A percentile compares a stretch with the other conserved stretches of the same genome.
Evolutionary conservation across 179 eudicot species (phyloP).

Genomic region (Amaranthus tricolor): DNA sequence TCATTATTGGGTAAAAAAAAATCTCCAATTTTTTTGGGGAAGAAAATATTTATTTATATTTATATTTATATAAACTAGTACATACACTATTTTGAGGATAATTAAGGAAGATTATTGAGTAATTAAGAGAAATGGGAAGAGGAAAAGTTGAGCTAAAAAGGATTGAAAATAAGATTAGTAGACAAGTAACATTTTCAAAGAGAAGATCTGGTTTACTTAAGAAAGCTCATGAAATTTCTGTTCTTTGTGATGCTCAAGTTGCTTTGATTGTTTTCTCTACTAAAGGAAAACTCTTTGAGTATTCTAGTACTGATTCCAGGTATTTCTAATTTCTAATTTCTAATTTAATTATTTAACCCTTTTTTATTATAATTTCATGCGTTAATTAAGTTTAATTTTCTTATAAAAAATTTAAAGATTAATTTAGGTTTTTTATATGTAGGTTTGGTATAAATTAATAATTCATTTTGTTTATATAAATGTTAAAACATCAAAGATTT

Average conservation of each 20-base stretch:
- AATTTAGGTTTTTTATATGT: too few relatives aligned
- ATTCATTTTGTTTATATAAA: too few relatives aligned
- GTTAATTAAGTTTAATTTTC: too few relatives aligned
- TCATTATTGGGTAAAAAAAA: neutral
- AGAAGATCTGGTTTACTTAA: conserved; percentile 61
- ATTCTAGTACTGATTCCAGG: conserved; percentile 57
- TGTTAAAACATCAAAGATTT: too few relatives aligned
- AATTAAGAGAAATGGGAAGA: conserved; percentile 45
- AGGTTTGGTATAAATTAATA: too few relatives aligned
- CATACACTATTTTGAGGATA: neutral
- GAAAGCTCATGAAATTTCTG: conserved; percentile 83
- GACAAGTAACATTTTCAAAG: conserved; percentile 82
- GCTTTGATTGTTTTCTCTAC: conserved; percentile 74
- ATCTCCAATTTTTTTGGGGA: neutral
- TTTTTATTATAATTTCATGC: neutral
- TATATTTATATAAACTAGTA: too few relatives aligned
- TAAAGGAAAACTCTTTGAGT: conserved; percentile 74
- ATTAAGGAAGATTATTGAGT: neutral
- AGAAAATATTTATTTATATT: too few relatives aligned
- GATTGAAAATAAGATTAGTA: conserved; percentile 78
- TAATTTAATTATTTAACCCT: neutral
- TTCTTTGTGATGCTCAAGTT: conserved; percentile 70
- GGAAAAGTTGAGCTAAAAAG: conserved; percentile 72
- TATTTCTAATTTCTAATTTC: neutral
- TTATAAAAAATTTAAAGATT: neutral